Conservation (phyloP, 2,329 filamentous ascomycete genomes). For the Claviceps monticola region DNA sequence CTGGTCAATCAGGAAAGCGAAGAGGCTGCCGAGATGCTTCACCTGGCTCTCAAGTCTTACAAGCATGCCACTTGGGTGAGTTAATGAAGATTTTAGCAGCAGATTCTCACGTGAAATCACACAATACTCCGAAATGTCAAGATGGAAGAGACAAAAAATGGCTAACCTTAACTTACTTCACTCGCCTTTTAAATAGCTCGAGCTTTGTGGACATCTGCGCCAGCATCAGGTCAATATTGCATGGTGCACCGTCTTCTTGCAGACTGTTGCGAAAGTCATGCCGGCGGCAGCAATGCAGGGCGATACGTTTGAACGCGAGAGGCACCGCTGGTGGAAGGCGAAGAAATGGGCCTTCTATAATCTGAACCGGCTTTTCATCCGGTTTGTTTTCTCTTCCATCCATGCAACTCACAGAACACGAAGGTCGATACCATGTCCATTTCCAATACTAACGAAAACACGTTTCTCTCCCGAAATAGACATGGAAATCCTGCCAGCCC, state of each 20-base stretch:
- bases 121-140: no score
- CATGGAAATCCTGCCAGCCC: constrained; percentile 78
- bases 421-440: background rate
- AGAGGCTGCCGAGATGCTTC: constrained; percentile 93
- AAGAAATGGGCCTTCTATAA: constrained; percentile 99
- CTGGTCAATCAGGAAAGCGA: constrained; percentile 82
- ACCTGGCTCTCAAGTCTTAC: constrained; percentile 88
- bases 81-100: background rate
- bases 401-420: background rate
- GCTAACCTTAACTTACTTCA: no score
- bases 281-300: constrained; percentile 75
- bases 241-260: constrained; percentile 92
- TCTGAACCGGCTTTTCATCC: constrained; percentile 85
- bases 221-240: constrained; percentile 74
- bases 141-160: background rate
- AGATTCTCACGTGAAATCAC: no score
- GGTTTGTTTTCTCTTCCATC: constrained; percentile 34
- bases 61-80: constrained; percentile 91
- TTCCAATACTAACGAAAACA: background rate
- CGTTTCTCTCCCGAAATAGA: constrained; percentile 29
- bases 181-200: constrained; percentile 45
- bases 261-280: constrained; percentile 72
- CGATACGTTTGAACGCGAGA: constrained; percentile 70
- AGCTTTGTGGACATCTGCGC: constrained; percentile 65
- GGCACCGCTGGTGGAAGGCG: constrained; percentile 98